A percentile compares a stretch with the other conserved stretches of the same genome.
Conservation (phyloP, 2,329 filamentous ascomycete genomes). For the Teratosphaeria epicoccoides region DNA sequence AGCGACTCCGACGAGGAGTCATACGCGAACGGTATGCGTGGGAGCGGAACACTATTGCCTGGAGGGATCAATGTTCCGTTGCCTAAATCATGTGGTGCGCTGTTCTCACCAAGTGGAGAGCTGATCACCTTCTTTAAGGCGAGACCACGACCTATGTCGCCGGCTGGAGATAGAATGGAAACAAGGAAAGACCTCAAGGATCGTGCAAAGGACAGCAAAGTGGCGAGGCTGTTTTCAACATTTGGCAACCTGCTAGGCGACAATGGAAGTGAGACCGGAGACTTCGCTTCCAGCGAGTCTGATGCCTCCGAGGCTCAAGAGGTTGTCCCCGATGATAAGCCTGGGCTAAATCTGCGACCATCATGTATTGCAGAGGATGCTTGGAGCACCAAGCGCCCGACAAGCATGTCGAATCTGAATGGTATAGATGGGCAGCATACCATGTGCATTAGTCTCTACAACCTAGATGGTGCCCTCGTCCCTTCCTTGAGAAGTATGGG, state of each 20-base stretch:
- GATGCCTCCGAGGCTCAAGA: slow-evolving; percentile 4
- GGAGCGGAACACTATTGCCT: slow-evolving; percentile 44
- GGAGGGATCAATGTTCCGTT: slow-evolving; percentile 55
- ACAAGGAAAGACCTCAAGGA: neutral
- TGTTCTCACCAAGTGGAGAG: slow-evolving; percentile 47
- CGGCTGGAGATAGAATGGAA: neutral
- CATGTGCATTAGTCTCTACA: slow-evolving; percentile 64
- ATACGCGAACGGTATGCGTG: slow-evolving; percentile 36
- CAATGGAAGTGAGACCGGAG: neutral
- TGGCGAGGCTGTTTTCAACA: slow-evolving; percentile 26
- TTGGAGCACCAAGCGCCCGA: slow-evolving; percentile 24
- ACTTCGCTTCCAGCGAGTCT: slow-evolving; percentile 8
- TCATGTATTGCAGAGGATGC: slow-evolving; percentile 30
- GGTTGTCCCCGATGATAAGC: neutral
- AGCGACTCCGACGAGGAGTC: slow-evolving; percentile 53
- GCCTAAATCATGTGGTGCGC: slow-evolving; percentile 47
- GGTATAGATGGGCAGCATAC: slow-evolving; percentile 36
- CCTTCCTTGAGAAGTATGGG: slow-evolving; percentile 69
- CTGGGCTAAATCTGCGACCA: slow-evolving; percentile 40
- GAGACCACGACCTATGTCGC: neutral
- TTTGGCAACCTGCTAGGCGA: slow-evolving; percentile 19
- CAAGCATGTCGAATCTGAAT: slow-evolving; percentile 9
- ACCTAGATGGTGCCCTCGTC: slow-evolving; percentile 43
- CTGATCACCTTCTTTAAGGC: slow-evolving; percentile 43
- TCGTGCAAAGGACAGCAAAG: neutral